These are phyloP conservation scores for Conidiobolus incongruus DNA, from an alignment of 371 early-diverging fungal genomes.

Conservation along the genomic window DNA sequence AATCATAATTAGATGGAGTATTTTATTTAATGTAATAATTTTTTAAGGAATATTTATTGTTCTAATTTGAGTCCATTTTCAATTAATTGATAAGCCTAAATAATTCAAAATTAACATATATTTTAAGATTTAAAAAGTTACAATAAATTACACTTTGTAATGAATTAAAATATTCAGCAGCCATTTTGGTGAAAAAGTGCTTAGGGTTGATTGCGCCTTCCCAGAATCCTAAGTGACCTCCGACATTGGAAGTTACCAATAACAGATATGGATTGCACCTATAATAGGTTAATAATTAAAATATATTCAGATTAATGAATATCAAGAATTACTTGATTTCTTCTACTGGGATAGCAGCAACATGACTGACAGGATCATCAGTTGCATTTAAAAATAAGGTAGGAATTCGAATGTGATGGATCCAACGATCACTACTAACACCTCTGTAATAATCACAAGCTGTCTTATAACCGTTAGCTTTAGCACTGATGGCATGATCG, in stretches of 20 bases:
- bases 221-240: conserved; percentile 93
- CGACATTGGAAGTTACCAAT: conserved; percentile 60
- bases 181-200: conserved; percentile 37
- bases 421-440: conserved; percentile 42
- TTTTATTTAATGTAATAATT: no score
- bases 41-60: no score
- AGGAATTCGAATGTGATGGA: conserved; percentile 50
- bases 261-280: conserved; percentile 56
- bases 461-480: conserved; percentile 42
- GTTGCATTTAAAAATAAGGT: conserved; percentile 59
- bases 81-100: no score
- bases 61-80: no score
- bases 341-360: conserved; percentile 45
- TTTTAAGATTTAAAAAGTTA: neutral
- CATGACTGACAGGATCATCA: conserved; percentile 80
- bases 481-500: conserved; percentile 51
- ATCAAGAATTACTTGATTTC: conserved; percentile 17
- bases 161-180: conserved; percentile 41
- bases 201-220: conserved; percentile 22
- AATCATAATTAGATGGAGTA: no score
- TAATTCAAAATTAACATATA: neutral
- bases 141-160: neutral
- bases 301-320: neutral
- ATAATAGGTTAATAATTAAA: neutral
- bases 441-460: conserved; percentile 69